These are phyloP conservation scores for Calonectria honghensis DNA, from an alignment of 2,329 filamentous ascomycete genomes.

Conservation along the genomic window DNA sequence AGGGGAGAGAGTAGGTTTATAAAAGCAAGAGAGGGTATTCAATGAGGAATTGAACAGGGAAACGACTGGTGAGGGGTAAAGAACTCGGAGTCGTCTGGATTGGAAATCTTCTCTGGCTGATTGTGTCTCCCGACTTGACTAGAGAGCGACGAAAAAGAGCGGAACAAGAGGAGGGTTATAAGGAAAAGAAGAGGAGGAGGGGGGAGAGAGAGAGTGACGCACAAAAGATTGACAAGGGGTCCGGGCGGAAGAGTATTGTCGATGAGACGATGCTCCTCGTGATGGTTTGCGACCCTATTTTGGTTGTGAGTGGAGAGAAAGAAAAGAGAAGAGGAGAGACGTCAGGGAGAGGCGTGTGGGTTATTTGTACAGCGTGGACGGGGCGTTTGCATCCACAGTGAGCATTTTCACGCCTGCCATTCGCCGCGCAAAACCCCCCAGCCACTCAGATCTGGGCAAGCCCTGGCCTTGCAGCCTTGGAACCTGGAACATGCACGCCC, in stretches of 20 bases:
- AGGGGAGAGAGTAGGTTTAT: constrained; percentile 35
- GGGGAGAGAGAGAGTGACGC: constrained; percentile 61
- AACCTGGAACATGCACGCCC: constrained; percentile 14
- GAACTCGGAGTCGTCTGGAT: constrained; percentile 27
- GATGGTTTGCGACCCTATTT: constrained; percentile 75
- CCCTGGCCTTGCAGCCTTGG: constrained; percentile 6
- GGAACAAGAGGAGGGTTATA: constrained; percentile 58
- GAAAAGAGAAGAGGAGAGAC: constrained; percentile 61
- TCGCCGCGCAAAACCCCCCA: constrained; percentile 26
- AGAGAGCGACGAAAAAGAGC: constrained; percentile 75
- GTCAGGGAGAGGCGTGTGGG: constrained; percentile 42
- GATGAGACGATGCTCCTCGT: constrained; percentile 71
- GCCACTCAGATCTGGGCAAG: constrained; percentile 34
- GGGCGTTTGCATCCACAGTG: constrained; percentile 34
- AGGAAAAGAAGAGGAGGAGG: constrained; percentile 55
- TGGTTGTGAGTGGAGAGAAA: constrained; percentile 73
- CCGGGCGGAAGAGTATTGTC: constrained; percentile 71
- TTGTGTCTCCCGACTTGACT: constrained; percentile 52
- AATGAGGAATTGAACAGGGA: constrained; percentile 18
- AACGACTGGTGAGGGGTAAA: constrained; percentile 32
- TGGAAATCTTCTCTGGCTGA: constrained; percentile 34
- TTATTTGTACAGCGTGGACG: constrained; percentile 51
- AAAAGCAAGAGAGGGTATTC: constrained; percentile 34
- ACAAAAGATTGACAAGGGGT: constrained; percentile 70
- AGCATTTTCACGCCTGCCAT: constrained; percentile 4